Evolutionary conservation across 352 stramenopile genomes (phyloP).

Genomic region (Globisporangium carolinianum): DNA sequence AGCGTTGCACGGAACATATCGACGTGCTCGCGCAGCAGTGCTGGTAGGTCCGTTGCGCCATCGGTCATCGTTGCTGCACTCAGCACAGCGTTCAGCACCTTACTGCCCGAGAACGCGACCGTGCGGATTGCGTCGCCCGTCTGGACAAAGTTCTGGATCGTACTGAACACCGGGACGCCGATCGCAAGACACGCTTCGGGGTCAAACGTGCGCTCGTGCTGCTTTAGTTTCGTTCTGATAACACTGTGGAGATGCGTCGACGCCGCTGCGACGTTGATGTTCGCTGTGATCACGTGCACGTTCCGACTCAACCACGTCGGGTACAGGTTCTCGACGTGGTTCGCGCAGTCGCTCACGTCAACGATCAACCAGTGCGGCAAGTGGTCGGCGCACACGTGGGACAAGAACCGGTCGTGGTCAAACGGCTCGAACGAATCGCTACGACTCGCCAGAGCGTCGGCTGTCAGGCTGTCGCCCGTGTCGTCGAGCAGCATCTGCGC

Average conservation of each 20-base stretch:
- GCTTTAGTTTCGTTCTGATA: conserved; percentile 62
- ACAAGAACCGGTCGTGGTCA: conserved; percentile 60
- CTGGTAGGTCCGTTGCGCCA: conserved; percentile 36
- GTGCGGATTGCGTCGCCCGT: conserved; percentile 88
- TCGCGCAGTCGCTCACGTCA: conserved; percentile 88
- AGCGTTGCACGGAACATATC: conserved; percentile 37
- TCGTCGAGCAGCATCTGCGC: conserved; percentile 62
- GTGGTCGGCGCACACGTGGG: conserved; percentile 82
- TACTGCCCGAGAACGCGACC: conserved; percentile 89
- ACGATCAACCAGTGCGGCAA: conserved; percentile 91
- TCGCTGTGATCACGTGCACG: conserved; percentile 91
- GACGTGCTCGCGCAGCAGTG: conserved; percentile 71
- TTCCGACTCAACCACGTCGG: conserved; percentile 85
- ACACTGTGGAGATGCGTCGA: conserved; percentile 62
- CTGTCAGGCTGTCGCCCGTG: conserved; percentile 38
- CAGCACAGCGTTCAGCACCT: conserved; percentile 83
- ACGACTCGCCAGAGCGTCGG: conserved; percentile 23
- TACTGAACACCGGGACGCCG: conserved; percentile 90
- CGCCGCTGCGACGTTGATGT: conserved; percentile 85
- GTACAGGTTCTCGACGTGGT: conserved; percentile 83
- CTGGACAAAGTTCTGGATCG: conserved; percentile 89
- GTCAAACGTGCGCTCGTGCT: conserved; percentile 88
- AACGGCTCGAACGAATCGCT: conserved; percentile 26
- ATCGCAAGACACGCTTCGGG: conserved; percentile 72
- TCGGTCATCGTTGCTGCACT: conserved; percentile 20